These are phyloP conservation scores for Phytophthora sansomeana DNA, from an alignment of 352 stramenopile species.

Conservation along the genomic window DNA sequence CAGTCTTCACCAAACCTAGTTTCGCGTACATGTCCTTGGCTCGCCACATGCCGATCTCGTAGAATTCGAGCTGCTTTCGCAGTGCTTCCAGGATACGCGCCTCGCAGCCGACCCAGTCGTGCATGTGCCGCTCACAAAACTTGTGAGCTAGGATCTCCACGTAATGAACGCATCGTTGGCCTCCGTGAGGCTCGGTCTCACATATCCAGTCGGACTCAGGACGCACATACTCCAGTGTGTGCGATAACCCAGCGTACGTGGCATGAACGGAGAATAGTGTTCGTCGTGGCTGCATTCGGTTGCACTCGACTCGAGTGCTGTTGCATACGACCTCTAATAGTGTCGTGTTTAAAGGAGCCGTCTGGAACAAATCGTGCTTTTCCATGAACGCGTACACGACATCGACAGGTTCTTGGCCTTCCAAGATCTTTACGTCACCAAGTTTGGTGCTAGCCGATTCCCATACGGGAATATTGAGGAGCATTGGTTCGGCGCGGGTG, in stretches of 20 bases:
- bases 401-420: slow-evolving; percentile 83
- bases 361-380: slow-evolving; percentile 89
- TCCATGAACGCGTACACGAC: slow-evolving; percentile 88
- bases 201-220: slow-evolving; percentile 85
- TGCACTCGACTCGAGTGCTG: slow-evolving; percentile 70
- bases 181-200: slow-evolving; percentile 47
- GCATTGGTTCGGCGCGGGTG: slow-evolving; percentile 77
- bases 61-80: slow-evolving; percentile 65
- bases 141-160: slow-evolving; percentile 66
- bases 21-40: slow-evolving; percentile 86
- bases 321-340: slow-evolving; percentile 77
- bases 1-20: slow-evolving; percentile 77
- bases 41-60: slow-evolving; percentile 82
- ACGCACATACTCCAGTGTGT: slow-evolving; percentile 82
- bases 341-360: slow-evolving; percentile 78
- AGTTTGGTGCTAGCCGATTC: slow-evolving; percentile 75
- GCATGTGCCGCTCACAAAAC: slow-evolving; percentile 84
- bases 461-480: slow-evolving; percentile 80
- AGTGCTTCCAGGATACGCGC: slow-evolving; percentile 68
- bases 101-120: slow-evolving; percentile 64
- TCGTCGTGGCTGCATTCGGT: slow-evolving; percentile 57
- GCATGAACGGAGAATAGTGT: slow-evolving; percentile 85
- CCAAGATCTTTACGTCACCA: slow-evolving; percentile 74
- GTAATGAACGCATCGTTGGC: slow-evolving; percentile 79
- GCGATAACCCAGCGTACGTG: slow-evolving; percentile 69